Evolutionary conservation across 129 eudicot genomes (phyloP).

Genomic region (Tanacetum coccineum): DNA sequence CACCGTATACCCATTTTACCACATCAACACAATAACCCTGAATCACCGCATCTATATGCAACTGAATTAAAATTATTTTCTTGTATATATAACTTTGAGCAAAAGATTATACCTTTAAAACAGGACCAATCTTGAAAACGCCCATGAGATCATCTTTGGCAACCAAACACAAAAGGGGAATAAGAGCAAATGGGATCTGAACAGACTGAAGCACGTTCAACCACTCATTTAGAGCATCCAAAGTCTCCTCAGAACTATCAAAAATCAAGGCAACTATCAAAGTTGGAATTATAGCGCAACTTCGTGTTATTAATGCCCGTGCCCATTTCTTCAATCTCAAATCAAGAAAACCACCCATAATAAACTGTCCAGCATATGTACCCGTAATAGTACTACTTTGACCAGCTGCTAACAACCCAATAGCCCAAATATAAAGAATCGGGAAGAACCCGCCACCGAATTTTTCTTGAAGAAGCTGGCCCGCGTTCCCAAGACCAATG

Average conservation of each 20-base stretch:
- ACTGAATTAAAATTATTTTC: constrained; percentile 1
- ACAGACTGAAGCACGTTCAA: constrained; percentile 83
- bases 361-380: constrained; percentile 89
- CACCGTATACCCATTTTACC: neutral
- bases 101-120: constrained; percentile 52
- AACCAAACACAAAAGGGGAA: constrained; percentile 84
- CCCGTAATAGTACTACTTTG: constrained; percentile 98
- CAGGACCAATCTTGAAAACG: constrained; percentile 65
- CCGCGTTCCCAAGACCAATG: constrained; percentile 82
- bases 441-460: constrained; percentile 92
- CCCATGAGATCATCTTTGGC: constrained; percentile 91
- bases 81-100: neutral
- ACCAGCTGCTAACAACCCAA: constrained; percentile 87
- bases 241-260: constrained; percentile 69
- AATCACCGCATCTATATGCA: neutral
- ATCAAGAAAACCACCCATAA: constrained; percentile 90
- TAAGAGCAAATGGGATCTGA: constrained; percentile 90
- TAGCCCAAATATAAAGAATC: constrained; percentile 84
- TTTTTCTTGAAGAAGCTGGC: constrained; percentile 69
- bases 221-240: constrained; percentile 86
- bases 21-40: neutral
- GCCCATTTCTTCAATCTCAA: constrained; percentile 79
- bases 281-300: constrained; percentile 84
- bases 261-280: constrained; percentile 71
- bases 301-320: constrained; percentile 80